Evolutionary conservation across 2,329 filamentous ascomycete species (phyloP), one percentile per base, ranked within the genome.

Genomic region (Fusarium nelsonii): DNA sequence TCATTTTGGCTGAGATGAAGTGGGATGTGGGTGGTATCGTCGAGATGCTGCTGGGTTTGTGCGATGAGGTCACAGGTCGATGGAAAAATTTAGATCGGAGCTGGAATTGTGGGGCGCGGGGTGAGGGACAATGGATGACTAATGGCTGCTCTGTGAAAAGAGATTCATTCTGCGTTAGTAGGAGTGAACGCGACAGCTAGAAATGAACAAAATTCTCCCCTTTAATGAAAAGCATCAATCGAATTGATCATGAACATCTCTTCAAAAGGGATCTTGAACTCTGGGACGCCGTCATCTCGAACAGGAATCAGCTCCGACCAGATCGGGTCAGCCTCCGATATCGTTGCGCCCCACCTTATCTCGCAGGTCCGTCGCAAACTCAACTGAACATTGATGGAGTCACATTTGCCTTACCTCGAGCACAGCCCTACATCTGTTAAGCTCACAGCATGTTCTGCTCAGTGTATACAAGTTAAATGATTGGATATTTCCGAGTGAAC

Each of bases 71-170:
- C 52, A 43, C 60, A 65, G 52, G 12, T 63, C 44, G 37, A 59
- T 16, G 39, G 39, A 65, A 65, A 65, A 34, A 41, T 32, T 65
- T 65, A 58, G 59, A 65, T 65, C 62, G 45, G 62, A 65, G 36
- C 20, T 59, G 4, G 11, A 46, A 28, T 15, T 40, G 62, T 65
- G 61, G 59, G 33, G 59, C 14, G 33, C 2, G 8, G 3, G 30
- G 20, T 6, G 28, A 23, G 23, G 5, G 23, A 32, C 41, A 5
- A 15, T 0, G 1, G 26, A 65, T 65, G 62, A 65, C 30, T 65
- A 50, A 65, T 20, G 33, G 3, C 3, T 2, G 15, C 23, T 18
- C 0, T 18, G 11, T 8, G 18, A 4, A 20, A 1, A 10, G 15
- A 18, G 11, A 32, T 6, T 15, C n/a, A 15, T 5, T 9, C 32